Base-by-base conservation (phyloP, 2,329 filamentous ascomycete species). In the Stachybotrys elegans region DNA sequence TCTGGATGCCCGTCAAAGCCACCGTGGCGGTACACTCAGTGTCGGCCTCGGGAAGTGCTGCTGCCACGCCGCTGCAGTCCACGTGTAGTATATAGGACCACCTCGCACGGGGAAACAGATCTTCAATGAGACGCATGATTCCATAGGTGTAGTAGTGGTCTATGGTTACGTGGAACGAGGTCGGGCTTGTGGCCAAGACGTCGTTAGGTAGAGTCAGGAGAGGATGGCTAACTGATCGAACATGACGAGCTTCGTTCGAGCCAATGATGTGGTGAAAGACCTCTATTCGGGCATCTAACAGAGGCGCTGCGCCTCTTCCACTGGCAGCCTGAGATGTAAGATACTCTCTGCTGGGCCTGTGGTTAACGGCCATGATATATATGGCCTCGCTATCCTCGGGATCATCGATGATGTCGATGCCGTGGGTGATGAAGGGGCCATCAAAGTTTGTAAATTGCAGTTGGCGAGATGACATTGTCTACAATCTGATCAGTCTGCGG, bases 351-450 rank as follows among this genome's bases (percentile, higher is more conserved):
- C 80, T 73, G 0, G 78, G 73, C 1, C 75, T 51, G 44, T 84
- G 81, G 50, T 84, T 84, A 40, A 84, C 58, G 0, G 75, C 79
- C 43, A 78, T 78, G 37, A 84, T 75, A 50, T 79, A 83, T 6
- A 83, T 72, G 0, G 74, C 61, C 1, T 65, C 55, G 9, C 56
- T 56, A 3, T 47, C 48, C 3, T 59, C 27, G 0, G 69, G 70
- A 48, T 81, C 76, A 4, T 65, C 57, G n/a, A 79, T 67, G 6
- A 84, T 66, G 46, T 80, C 78, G 48, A 84, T 78, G 2, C 80
- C 80, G 49, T 84, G 80, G 0, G 79, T 79, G 6, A 75, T 54
- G 40, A 83, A 81, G 0, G 76, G 67, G 0, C 68, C 68, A 2
- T 69, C 46, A 48, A 82, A 83, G 43, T 72, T 69, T 6, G 71